These are phyloP conservation scores for Fusarium penzigii DNA, from an alignment of 2,329 filamentous ascomycete genomes.

Conservation along the genomic window DNA sequence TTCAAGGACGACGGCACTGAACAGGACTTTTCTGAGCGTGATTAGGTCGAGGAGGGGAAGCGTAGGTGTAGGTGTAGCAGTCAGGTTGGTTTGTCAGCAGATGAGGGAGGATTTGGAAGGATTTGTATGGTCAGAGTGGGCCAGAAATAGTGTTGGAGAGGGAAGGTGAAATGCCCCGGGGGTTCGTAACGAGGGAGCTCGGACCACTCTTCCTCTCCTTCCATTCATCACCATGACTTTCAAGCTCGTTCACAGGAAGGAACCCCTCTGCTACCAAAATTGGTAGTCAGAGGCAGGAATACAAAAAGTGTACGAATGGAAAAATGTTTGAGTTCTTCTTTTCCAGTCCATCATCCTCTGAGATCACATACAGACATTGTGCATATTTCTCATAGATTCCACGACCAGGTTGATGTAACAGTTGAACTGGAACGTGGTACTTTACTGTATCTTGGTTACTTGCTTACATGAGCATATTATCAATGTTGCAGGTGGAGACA, in stretches of 20 bases:
- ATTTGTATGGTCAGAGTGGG: constrained; percentile 2
- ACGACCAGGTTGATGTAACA: too few species aligned
- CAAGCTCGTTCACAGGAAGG: too few species aligned
- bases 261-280: too few species aligned
- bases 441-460: too few species aligned
- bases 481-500: background rate
- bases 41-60: constrained; percentile 12
- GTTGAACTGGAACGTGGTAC: too few species aligned
- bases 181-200: constrained; percentile 10
- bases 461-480: background rate
- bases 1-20: background rate
- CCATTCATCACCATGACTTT: too few species aligned
- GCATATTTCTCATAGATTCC: too few species aligned
- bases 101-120: constrained; percentile 3
- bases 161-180: background rate
- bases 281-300: too few species aligned
- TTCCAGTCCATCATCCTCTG: too few species aligned
- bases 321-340: too few species aligned
- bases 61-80: constrained; percentile 19
- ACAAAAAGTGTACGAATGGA: too few species aligned
- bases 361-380: too few species aligned
- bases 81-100: constrained; percentile 31
- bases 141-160: constrained; percentile 1
- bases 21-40: constrained; percentile 5
- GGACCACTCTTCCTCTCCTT: constrained; percentile 10